Evolutionary conservation across 2,329 filamentous ascomycete species (phyloP).

Genomic region (Aspergillus nomiae): DNA sequence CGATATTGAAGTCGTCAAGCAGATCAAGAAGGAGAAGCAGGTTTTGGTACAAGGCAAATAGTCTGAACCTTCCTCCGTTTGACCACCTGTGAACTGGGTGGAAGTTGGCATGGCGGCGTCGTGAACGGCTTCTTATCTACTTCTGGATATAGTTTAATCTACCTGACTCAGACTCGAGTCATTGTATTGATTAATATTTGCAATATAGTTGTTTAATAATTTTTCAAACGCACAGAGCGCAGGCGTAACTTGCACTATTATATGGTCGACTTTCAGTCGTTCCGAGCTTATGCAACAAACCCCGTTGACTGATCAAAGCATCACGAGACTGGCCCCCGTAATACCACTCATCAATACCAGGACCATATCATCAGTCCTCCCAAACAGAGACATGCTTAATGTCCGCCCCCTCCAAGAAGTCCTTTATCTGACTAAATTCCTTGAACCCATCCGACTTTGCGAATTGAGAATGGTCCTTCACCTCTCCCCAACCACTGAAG

Average conservation of each 20-base stretch:
- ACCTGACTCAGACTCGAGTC: background rate
- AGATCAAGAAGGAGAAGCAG: conserved; percentile 17
- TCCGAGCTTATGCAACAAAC: background rate
- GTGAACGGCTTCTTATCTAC: background rate
- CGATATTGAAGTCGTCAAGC: conserved; percentile 12
- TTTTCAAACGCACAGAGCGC: accelerated
- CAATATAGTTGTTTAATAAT: background rate
- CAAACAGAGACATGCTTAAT: conserved; percentile 25
- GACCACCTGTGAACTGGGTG: background rate
- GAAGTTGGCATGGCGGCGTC: background rate
- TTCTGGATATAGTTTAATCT: background rate
- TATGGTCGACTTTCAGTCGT: background rate
- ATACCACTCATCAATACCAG: background rate
- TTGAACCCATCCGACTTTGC: conserved; percentile 34
- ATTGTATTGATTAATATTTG: background rate
- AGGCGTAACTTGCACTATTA: background rate
- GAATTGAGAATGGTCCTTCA: conserved; percentile 40
- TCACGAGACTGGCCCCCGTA: background rate
- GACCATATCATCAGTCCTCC: background rate
- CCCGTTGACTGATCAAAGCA: background rate
- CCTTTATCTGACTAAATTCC: conserved; percentile 27
- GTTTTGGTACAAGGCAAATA: background rate
- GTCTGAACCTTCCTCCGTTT: background rate
- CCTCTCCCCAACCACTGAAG: conserved; percentile 41
- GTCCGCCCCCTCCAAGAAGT: conserved; percentile 27